Base-by-base conservation (phyloP, 129 eudicot species). In the Flaveria robusta region DNA sequence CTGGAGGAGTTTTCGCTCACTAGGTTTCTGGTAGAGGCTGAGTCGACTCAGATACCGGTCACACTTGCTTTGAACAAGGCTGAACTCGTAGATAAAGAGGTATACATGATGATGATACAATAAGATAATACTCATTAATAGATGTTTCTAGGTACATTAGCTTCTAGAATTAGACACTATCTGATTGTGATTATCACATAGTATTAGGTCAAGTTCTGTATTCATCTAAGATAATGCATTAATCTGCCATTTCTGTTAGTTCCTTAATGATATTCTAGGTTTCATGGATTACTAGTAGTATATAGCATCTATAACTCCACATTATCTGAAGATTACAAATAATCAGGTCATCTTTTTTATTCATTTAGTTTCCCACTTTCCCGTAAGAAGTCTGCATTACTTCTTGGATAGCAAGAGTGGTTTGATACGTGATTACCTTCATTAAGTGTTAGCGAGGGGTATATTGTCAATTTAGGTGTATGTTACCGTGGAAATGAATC, bases 11-110 rank as follows among this genome's bases (percentile, higher is more conserved):
- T 87, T 66, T 78, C 75, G 10, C 87, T 93, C 26, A 91, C 96
- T 58, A 88, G 98, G 91, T 93, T 93, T 82, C 79, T 93, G 72
- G 93, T 93, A 18, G 98, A 93, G 84, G 98, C 98, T 2, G 98
- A 93, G 75, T 93, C 97, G 27, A 81, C 96, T 11, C 86, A 82
- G 63, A 87, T 93, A 69, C 98, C 93, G 1, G 78, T 93, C 62
- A 90, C 91, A 0, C 87, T 88, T 58, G 98, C 92, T 13, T 66
- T 93, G 84, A 93, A 93, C 58, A 93, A 93, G 72, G 80, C 85
- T 41, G 98, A 93, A 66, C 97, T 93, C 22, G 98, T 84, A 9
- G 72, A 79, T 64, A 78, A 90, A 46, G 81, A 72, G 97, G 98
- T 93, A 45, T 45, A 26, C 26, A 23, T 67, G 24, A 9, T 67